Conservation (phyloP, 768 basidiomycete genomes). For the Asterophora parasitica region DNA sequence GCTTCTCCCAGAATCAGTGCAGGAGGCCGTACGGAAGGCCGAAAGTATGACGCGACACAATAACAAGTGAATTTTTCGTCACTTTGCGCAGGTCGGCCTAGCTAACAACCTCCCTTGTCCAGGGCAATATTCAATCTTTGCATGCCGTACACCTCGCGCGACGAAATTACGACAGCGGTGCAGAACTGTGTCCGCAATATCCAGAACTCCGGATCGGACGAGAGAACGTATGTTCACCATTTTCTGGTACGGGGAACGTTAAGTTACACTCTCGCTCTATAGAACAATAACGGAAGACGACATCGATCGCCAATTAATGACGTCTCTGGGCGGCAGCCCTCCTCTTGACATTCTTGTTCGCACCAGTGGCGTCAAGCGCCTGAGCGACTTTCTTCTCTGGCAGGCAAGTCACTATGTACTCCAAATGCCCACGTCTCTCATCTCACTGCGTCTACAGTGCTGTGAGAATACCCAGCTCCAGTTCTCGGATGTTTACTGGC, state of each 20-base stretch:
- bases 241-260: neutral
- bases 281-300: conserved; percentile 56
- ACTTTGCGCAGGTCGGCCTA: neutral
- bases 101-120: neutral
- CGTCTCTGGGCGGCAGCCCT: conserved; percentile 58
- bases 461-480: conserved; percentile 84
- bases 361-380: conserved; percentile 83
- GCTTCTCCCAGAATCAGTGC: conserved; percentile 78
- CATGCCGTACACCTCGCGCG: conserved; percentile 87
- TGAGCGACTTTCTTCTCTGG: conserved; percentile 93
- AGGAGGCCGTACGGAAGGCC: conserved; percentile 60
- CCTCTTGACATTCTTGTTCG: conserved; percentile 88
- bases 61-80: conserved; percentile 41
- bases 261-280: neutral
- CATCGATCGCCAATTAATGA: conserved; percentile 65
- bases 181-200: conserved; percentile 43
- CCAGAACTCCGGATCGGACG: conserved; percentile 16
- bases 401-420: conserved; percentile 57
- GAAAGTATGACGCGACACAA: conserved; percentile 76
- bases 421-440: conserved; percentile 2
- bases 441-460: conserved; percentile 42
- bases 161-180: conserved; percentile 87
- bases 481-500: conserved; percentile 85
- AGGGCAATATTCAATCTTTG: conserved; percentile 90
- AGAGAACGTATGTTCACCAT: conserved; percentile 6